Evolutionary conservation across 345 rosid genomes (phyloP), one percentile per base, ranked within the genome.

Genomic region (Erodium maritimum): DNA sequence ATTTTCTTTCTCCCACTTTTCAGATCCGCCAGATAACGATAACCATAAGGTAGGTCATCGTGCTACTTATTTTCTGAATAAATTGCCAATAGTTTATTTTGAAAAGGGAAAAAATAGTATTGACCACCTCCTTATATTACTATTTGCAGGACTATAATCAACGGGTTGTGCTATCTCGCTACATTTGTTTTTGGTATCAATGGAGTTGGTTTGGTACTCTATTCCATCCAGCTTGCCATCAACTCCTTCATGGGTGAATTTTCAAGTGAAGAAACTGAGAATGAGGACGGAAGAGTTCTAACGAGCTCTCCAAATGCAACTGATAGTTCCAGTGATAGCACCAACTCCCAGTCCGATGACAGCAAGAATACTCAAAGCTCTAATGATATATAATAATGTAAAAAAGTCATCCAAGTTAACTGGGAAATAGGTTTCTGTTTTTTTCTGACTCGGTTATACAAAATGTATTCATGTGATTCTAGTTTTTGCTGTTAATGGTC

Each of bases 151-250:
- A 89, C 96, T 24, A 77, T 88, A 65, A 54, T 88, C 33, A 93
- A 93, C 18, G 96, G 99, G 21, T 18, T 86, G 64, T 89, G 95
- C 80, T 89, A 93, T 73, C 95, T 93, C 19, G 94, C 95, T 13
- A 89, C 99, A 18, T 93, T 84, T 70, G 95, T 88, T 62, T 88
- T 91, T 3, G 94, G 98, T 59, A 34, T 89, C 71, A 91, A 91
- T 56, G 73, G 95, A 0, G 16, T 88, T 0, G 98, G 96, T 46
- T 80, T 91, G 57, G 59, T 93, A 56, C 89, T 89, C 51, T 89
- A 80, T 71, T 73, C 95, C 7, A 91, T 74, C 23, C 95, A 86
- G 61, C 90, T 88, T 67, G 86, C 79, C 63, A 11, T 82, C 54
- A 82, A 67, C 68, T 75, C 85, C 60, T 75, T 74, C 48, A 66